A percentile compares a stretch with the other conserved stretches of the same genome.
Evolutionary conservation across 129 eudicot species (phyloP).

Genomic region (Smallanthus sonchifolius): DNA sequence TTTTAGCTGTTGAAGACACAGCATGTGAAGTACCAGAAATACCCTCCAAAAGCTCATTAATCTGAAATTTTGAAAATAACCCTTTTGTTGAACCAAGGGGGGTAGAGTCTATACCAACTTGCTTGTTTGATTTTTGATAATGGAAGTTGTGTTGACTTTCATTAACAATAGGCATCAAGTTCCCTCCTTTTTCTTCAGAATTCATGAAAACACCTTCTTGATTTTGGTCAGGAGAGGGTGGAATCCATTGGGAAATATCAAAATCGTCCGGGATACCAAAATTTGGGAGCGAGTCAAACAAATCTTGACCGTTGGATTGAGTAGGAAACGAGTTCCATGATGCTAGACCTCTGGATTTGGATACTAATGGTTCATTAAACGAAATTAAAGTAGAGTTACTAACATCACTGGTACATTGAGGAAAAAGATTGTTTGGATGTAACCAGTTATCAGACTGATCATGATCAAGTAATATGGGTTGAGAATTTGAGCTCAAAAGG

Average conservation of each 20-base stretch:
- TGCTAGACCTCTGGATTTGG: constrained; percentile 2
- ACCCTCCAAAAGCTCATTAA: constrained; percentile 55
- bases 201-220: constrained; percentile 18
- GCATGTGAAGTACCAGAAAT: constrained; percentile 39
- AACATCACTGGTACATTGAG: background rate
- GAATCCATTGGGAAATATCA: constrained; percentile 36
- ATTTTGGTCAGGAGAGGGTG: constrained; percentile 28
- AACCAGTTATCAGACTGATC: background rate
- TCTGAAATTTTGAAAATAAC: constrained; percentile 73
- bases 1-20: constrained; percentile 38
- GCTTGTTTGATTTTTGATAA: background rate
- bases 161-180: background rate
- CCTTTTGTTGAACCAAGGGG: constrained; percentile 33
- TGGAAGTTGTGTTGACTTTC: constrained; percentile 14
- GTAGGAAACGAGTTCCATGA: constrained; percentile 1
- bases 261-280: constrained; percentile 38
- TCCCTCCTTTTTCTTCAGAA: constrained; percentile 36
- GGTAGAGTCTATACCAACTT: constrained; percentile 8
- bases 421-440: constrained; percentile 20
- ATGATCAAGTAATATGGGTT: constrained; percentile 11
- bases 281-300: constrained; percentile 27
- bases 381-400: constrained; percentile 26
- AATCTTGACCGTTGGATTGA: constrained; percentile 4
- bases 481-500: constrained; percentile 23
- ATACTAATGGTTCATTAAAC: constrained; percentile 14